These are phyloP conservation scores for Aureobasidium subglaciale DNA, from an alignment of 2,329 filamentous ascomycete genomes.

Conservation along the genomic window DNA sequence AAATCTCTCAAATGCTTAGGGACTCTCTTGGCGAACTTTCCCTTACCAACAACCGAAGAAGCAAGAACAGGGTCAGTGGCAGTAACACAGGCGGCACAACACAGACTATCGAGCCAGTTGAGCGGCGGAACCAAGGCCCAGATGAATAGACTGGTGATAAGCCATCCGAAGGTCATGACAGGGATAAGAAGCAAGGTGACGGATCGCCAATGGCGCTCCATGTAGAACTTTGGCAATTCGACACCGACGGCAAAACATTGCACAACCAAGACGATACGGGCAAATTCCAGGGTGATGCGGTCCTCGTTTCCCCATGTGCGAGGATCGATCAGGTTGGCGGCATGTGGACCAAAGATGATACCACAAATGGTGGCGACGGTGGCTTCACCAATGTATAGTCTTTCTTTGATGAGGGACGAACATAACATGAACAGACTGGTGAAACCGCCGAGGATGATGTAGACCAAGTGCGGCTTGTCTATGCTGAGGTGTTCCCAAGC, in stretches of 20 bases:
- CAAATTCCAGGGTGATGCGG: slow-evolving; percentile 82
- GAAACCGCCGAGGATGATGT: slow-evolving; percentile 96
- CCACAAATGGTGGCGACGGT: slow-evolving; percentile 86
- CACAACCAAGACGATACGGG: slow-evolving; percentile 80
- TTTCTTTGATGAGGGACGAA: slow-evolving; percentile 96
- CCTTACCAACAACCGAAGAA: slow-evolving; percentile 96
- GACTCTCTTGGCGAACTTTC: slow-evolving; percentile 95
- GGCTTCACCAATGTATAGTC: slow-evolving; percentile 96
- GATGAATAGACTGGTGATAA: slow-evolving; percentile 85
- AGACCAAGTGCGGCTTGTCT: slow-evolving; percentile 94
- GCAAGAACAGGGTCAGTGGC: slow-evolving; percentile 95
- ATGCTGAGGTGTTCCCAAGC: slow-evolving; percentile 75
- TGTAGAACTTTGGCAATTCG: slow-evolving; percentile 87
- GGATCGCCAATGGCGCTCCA: slow-evolving; percentile 96
- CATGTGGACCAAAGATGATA: slow-evolving; percentile 82
- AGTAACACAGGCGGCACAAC: slow-evolving; percentile 86
- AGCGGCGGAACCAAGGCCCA: slow-evolving; percentile 78
- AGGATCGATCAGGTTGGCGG: slow-evolving; percentile 72
- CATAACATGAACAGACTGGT: slow-evolving; percentile 97
- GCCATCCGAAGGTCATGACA: slow-evolving; percentile 96
- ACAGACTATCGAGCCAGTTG: slow-evolving; percentile 83
- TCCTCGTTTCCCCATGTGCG: slow-evolving; percentile 73
- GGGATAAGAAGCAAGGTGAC: slow-evolving; percentile 82
- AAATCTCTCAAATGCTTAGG: slow-evolving; percentile 95
- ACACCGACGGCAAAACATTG: slow-evolving; percentile 90